Percentiles rank a stretch among this genome's conserved stretches.
These are phyloP conservation scores for Daldinia sp. DNA, from an alignment of 2,329 filamentous ascomycete species.

Conservation along the genomic window DNA sequence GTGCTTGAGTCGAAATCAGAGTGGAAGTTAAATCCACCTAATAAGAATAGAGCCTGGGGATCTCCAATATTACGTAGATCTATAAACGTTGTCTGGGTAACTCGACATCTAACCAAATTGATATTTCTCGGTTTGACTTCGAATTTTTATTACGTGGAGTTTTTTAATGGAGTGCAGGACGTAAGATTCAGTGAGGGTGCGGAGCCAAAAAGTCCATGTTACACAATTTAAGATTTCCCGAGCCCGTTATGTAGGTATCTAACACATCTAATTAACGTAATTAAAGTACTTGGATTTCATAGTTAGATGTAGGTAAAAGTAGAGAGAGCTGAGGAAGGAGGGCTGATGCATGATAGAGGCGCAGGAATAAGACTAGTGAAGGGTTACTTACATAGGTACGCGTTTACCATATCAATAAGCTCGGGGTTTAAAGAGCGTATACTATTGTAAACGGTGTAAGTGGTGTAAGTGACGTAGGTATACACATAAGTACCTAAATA, in stretches of 20 bases:
- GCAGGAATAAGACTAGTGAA: slow-evolving; percentile 7
- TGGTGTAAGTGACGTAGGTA: background rate
- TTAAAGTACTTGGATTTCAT: too few relatives aligned
- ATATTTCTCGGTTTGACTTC: slow-evolving; percentile 6
- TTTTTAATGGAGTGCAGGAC: slow-evolving; percentile 5
- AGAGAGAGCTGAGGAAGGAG: slow-evolving; percentile 8
- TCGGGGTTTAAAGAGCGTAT: slow-evolving; percentile 19
- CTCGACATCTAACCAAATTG: too few relatives aligned
- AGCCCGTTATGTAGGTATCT: slow-evolving; percentile 23
- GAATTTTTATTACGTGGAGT: slow-evolving; percentile 23
- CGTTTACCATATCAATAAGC: slow-evolving; percentile 26
- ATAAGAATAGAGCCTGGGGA: slow-evolving; percentile 2
- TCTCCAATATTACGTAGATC: slow-evolving; percentile 18
- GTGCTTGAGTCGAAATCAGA: too few relatives aligned
- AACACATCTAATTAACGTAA: too few relatives aligned
- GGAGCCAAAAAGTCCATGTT: slow-evolving; percentile 22
- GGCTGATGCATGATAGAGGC: slow-evolving; percentile 28
- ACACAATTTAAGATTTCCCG: slow-evolving; percentile 26
- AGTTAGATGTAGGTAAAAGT: too few relatives aligned
- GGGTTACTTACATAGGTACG: slow-evolving; percentile 17
- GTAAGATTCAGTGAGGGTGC: background rate
- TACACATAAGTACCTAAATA: too few relatives aligned
- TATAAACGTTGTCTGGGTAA: slow-evolving; percentile 4
- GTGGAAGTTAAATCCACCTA: too few relatives aligned
- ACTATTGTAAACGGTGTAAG: background rate